Conservation (phyloP, 495 filamentous ascomycete genomes). For the Daldinia childiae region DNA sequence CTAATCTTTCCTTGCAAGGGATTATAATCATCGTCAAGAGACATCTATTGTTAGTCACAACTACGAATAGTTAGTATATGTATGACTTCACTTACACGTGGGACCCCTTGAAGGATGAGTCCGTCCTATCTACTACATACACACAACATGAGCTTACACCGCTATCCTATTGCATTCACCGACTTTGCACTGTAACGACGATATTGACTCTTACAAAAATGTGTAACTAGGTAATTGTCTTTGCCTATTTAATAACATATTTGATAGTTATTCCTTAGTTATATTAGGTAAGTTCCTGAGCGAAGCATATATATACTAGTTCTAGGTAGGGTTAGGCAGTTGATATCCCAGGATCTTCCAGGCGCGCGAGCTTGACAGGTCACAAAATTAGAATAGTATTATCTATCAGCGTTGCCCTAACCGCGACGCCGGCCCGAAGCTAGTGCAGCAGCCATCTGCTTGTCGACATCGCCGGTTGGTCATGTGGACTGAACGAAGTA, state of each 20-base stretch:
- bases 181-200: constrained; percentile 29
- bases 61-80: constrained; percentile 8
- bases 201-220: constrained; percentile 10
- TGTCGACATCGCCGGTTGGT: constrained; percentile 37
- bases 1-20: constrained; percentile 1
- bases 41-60: neutral
- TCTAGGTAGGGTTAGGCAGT: constrained; percentile 14
- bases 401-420: constrained; percentile 24
- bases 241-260: neutral
- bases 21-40: neutral
- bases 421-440: constrained; percentile 28
- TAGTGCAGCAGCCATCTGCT: constrained; percentile 34
- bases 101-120: constrained; percentile 27
- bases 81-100: constrained; percentile 44
- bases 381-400: constrained; percentile 37
- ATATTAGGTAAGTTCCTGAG: constrained; percentile 8
- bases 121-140: neutral
- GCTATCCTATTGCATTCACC: constrained; percentile 37
- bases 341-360: constrained; percentile 31
- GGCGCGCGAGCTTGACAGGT: constrained; percentile 30
- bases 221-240: neutral
- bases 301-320: neutral
- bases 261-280: neutral
- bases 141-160: constrained; percentile 25
- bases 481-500: constrained; percentile 34